Evolutionary conservation across 1,284 basidiomycete genomes (phyloP), one percentile per base, ranked within the genome.

Genomic region (Coniferiporia sulphurascens): DNA sequence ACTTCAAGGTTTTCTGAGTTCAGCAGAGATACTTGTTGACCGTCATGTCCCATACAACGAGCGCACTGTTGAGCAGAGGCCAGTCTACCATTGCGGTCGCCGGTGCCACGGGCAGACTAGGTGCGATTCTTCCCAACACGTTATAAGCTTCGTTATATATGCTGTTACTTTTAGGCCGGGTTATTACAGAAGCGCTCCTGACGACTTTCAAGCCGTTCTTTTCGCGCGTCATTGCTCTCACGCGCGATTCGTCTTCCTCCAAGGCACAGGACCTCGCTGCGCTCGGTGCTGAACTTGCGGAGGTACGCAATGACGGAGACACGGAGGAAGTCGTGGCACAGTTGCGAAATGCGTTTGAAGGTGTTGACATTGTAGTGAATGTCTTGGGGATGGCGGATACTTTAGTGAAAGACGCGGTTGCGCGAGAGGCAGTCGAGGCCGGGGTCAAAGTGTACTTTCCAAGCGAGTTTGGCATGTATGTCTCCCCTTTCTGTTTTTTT

Each of bases 401-500:
- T 6, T 46, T 13, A 9, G 59, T 63, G 44, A 65, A 63, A 48
- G 56, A 65, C 17, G 64, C 61, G 6, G 32, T 72, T 13, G 56
- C 67, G 17, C 56, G 65, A n/a, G 65, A 64, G 12, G 65, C 65
- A 2, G 55, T 70, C 3, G 64, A 62, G 51, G 64, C 60, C 49
- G 63, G 65, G 41, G 68, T 63, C 13, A 64, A 63, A 58, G 68
- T 70, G 51, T 71, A 69, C 62, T 71, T 71, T 59, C 67, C 70
- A 27, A 66, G 64, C 56, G 71, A 72, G 48, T 72, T 65, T 44
- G 71, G 70, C 36, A 55, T 62, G 71, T 72, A 48, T 48, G 68
- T 64, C 27, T 2, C 10, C 41, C n/a, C 41, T 43, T 43, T 43
- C 41, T 27, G 27, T 27, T 27, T 5, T 27, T 27, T 27, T 5